These are phyloP conservation scores for Calocybe indica DNA, from an alignment of 768 basidiomycete species.

Conservation along the genomic window DNA sequence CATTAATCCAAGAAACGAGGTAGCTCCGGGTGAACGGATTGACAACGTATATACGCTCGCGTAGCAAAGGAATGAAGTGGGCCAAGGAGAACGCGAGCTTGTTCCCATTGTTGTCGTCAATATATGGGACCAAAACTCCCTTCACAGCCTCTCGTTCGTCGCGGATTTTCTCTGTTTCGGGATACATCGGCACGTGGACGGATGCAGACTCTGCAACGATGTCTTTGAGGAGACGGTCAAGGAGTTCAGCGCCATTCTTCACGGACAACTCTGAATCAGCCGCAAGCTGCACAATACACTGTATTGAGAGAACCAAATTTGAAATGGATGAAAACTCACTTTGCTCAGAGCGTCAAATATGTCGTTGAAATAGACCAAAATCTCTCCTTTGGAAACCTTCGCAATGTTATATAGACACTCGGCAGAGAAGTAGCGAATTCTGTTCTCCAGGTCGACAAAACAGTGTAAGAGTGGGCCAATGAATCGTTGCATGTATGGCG, in stretches of 20 bases:
- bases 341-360: conserved; percentile 98
- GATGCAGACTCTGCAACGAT: conserved; percentile 97
- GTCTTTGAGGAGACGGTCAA: conserved; percentile 96
- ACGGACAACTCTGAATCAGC: conserved; percentile 95
- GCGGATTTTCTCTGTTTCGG: conserved; percentile 68
- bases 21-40: conserved; percentile 95
- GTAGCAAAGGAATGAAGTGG: conserved; percentile 89
- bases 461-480: conserved; percentile 83
- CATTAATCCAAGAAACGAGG: conserved; percentile 94
- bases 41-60: conserved; percentile 91
- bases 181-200: conserved; percentile 85
- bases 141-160: conserved; percentile 48
- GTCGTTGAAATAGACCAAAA: conserved; percentile 95
- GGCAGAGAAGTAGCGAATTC: conserved; percentile 95
- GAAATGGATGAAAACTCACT: conserved; percentile 39
- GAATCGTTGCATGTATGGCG: conserved; percentile 93
- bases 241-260: conserved; percentile 95
- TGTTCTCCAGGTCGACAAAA: conserved; percentile 90
- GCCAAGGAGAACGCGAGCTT: conserved; percentile 89
- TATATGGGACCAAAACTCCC: conserved; percentile 62
- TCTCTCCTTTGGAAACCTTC: conserved; percentile 95
- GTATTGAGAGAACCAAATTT: not conserved
- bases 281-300: conserved; percentile 60
- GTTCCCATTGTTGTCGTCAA: conserved; percentile 41
- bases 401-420: conserved; percentile 98